Base-by-base conservation (phyloP, 176 grass and related monocot species). In the Neostapfia colusana region DNA sequence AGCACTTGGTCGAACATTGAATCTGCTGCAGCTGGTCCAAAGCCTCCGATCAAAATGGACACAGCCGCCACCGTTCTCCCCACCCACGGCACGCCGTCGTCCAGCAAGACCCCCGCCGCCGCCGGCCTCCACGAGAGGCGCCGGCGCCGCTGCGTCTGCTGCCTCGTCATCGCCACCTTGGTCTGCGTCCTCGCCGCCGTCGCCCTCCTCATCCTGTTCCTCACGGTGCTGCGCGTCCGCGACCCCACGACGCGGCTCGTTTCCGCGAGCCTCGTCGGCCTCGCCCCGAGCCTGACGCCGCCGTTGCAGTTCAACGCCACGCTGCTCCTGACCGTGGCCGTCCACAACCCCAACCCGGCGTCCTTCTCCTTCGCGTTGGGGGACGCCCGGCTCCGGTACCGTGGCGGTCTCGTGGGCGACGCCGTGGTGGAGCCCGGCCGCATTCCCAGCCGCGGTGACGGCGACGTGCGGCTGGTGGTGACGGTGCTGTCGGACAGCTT, bases 301-400 rank as follows among this genome's bases (percentile, higher is more conserved):
- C 14, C 12, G 10, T 27, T 91, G 44, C 28, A 83, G 70, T 68
- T 93, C 55, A 97, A 97, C 81, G 56, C 91, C 25, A 93, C 94
- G 18, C 43, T 97, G 46, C 70, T 83, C 25, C 76, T 97, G 57
- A 48, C 80, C 12, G 88, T 86, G 23, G 60, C 17, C 48, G 82
- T 93, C 40, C 67, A 81, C 78, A 97, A 97, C 86, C 94, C 88
- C 13, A 97, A 97, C 77, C 59, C 24, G 69, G 88, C 91, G 8
- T 64, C 86, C 65, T 97, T 97, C 91, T 48, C 81, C 16, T 67
- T 89, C 71, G 44, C 5, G 28, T 37, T 40, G 3, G 88, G 88
- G 24, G 12, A 24, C 65, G 51, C 78, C 8, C 63, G n/a, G 6
- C 83, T 97, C 73, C 45, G 53, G 34, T 93, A 93, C 84, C 87